Base-by-base conservation (phyloP, 2,329 filamentous ascomycete species). In the Colletotrichum sp. region DNA sequence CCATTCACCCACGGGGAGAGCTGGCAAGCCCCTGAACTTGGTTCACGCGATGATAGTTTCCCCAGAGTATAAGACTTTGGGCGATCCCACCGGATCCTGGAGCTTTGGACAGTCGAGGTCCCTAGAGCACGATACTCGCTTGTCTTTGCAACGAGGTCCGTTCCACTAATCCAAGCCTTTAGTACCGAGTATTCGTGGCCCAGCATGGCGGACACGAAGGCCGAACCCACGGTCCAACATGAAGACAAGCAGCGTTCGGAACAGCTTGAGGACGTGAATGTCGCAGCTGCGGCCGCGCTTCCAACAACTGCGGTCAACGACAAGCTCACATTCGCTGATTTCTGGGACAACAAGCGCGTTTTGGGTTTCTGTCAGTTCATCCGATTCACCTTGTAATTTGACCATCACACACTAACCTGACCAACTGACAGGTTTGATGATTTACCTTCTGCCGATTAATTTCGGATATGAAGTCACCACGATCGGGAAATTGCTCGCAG, bases 401-500 rank as follows among this genome's bases (percentile, higher is more conserved):
- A 24, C n/a, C n/a, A 52, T 0, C 43, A 21, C 21, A 55, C 9
- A 4, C 28, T 68, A 32, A 34, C 30, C 21, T 21, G 2, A 18
- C 13, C 10, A 16, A 18, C 14, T 24, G 7, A 26, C 39, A 77
- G 74, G 74, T 57, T 55, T 74, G 18, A 13, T 74, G 60, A 77
- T 74, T 28, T 74, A 67, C 26, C 67, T 77, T n/a, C 26, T 77
- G 14, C 74, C 74, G 1, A 71, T 77, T 30, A 77, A 77, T 32
- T 77, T 77, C 32, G 82, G 82, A 32, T 83, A 83, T 52, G 82
- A 83, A 63, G 72, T 80, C 26, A 77, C 77, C 26, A 81, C 78
- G 32, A 77, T 82, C 21, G 82, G 82, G 26, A 82, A 83, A 43
- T 77, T 83, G 10, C 79, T 83, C 21, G 81, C 82, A 18, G 80